These are phyloP conservation scores for Aphanocladium album DNA, from an alignment of 2,329 filamentous ascomycete species.

Conservation along the genomic window DNA sequence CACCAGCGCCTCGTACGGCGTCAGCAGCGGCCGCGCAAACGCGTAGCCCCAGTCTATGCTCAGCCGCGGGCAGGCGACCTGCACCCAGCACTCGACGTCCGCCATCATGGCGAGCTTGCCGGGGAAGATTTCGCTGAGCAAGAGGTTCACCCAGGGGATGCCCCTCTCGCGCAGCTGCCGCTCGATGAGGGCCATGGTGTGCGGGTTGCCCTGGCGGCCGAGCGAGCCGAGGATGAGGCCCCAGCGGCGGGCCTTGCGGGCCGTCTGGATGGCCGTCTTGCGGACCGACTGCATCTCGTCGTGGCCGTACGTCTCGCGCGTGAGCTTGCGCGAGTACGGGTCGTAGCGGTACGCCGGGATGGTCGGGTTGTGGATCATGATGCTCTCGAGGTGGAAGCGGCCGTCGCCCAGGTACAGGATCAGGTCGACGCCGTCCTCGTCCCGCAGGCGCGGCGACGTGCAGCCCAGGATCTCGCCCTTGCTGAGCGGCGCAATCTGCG, in stretches of 20 bases:
- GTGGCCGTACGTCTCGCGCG: constrained; percentile 87
- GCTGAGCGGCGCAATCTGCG: constrained; percentile 86
- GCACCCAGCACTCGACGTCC: constrained; percentile 96
- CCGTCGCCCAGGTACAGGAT: constrained; percentile 90
- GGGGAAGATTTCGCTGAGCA: constrained; percentile 94
- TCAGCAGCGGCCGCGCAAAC: constrained; percentile 81
- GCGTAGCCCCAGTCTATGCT: constrained; percentile 99
- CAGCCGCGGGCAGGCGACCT: constrained; percentile 91
- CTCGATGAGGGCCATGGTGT: constrained; percentile 86
- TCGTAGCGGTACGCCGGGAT: constrained; percentile 95
- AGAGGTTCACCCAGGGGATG: constrained; percentile 76
- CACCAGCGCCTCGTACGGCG: constrained; percentile 91
- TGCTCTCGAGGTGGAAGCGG: constrained; percentile 92
- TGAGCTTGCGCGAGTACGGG: constrained; percentile 88
- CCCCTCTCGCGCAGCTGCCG: constrained; percentile 63
- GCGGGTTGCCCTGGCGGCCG: constrained; percentile 89
- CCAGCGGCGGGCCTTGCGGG: constrained; percentile 79
- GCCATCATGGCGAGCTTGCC: constrained; percentile 90
- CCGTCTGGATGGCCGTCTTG: constrained; percentile 68
- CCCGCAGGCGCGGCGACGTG: constrained; percentile 70
- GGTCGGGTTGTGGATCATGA: constrained; percentile 96
- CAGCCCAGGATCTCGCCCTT: constrained; percentile 95
- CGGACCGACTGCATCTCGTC: constrained; percentile 82
- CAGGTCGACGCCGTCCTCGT: constrained; percentile 60
- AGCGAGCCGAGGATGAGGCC: constrained; percentile 90